phyloP scores from a whole-genome alignment of 441 rosid species.

The Aquilaria agallochum region DNA sequence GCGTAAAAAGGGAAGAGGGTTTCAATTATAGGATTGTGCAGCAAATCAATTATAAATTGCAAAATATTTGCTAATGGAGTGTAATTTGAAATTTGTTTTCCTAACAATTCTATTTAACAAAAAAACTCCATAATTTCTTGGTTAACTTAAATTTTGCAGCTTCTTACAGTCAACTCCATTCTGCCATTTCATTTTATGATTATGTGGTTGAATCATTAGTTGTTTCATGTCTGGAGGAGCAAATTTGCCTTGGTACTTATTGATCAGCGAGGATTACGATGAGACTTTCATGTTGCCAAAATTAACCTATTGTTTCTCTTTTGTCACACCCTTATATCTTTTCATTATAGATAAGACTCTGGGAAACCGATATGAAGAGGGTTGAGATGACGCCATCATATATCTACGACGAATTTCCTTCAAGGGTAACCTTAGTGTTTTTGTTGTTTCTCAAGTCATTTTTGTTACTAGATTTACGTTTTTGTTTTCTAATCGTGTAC shows the following conservation, averaged over 20 bases:
- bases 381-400: conserved; percentile 81
- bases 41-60: too few relatives aligned
- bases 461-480: conserved; percentile 2
- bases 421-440: conserved; percentile 46
- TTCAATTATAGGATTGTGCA: too few relatives aligned
- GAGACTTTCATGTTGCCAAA: not conserved
- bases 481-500: not conserved
- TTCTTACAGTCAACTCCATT: too few relatives aligned
- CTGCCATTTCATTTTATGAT: not conserved
- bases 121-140: too few relatives aligned
- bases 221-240: conserved; percentile 2
- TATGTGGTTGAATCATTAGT: not conserved
- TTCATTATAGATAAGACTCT: conserved; percentile 68
- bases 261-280: not conserved
- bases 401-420: conserved; percentile 83
- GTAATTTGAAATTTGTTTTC: too few relatives aligned
- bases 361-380: conserved; percentile 95
- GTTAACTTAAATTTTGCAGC: not conserved
- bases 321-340: not conserved
- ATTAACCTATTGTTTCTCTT: not conserved
- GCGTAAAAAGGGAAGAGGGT: too few relatives aligned
- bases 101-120: too few relatives aligned
- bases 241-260: not conserved
- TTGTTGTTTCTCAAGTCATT: conserved; percentile 2
- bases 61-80: too few relatives aligned